Evolutionary conservation across 1,139 yeast species (phyloP), one percentile per base, ranked within the genome.

Genomic region (Pneumocystis carinii): DNA sequence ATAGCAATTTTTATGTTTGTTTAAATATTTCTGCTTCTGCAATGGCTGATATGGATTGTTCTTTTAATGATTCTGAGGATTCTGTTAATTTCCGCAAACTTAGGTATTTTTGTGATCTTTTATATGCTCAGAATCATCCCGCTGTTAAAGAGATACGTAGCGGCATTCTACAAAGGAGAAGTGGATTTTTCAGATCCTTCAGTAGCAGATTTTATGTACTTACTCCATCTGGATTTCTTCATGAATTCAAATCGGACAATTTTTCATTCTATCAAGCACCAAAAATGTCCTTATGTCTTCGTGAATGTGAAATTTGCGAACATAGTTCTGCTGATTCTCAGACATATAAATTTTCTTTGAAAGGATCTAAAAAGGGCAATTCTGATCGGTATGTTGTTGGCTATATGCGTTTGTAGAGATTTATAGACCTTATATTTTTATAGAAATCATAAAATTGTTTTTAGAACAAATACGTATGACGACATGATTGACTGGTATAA

Each of bases 361-460:
- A 81, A 67, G 86, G 94, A 32, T 87, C 85, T 69, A 84, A 86
- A 68, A 82, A 82, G 68, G 74, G 72, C 29, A 90, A 90, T 12
- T 71, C 81, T 56, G 73, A 7, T 29, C 37, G 59, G 59, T 57
- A 29, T 57, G 32, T 19, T 42, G 10, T 48, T 48, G 32, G 39
- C 15, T 24, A 7, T 19, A 10, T 48, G 29, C 19, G 4, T 24
- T 48, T 48, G 3, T 48, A 19, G 12, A 12, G 32, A 24, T 24
- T 1, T 24, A 4, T 48, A 8, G 83, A 57, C 86, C 59, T 37
- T 61, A 86, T 68, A 60, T 68, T 32, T 32, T 48, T 69, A 68
- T 36, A 81, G 89, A 71, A 87, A 89, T 62, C 97, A 90, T 75
- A 90, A 89, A 71, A 90, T 94, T 89, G 95, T 90, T 12, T 90